Base-by-base conservation (phyloP, 164 flowering plant genomes). In the Annona cherimola region DNA sequence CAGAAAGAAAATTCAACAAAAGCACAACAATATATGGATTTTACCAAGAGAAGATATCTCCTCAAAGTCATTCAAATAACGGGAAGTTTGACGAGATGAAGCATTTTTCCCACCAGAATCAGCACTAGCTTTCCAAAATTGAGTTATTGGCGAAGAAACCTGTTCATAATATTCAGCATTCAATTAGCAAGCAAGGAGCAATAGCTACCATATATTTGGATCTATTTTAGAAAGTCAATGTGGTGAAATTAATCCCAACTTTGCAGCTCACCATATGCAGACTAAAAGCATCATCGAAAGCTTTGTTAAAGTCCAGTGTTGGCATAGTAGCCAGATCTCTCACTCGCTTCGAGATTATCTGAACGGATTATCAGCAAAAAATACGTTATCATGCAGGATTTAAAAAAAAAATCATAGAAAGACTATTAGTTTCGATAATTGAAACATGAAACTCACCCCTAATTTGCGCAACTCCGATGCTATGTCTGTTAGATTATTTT, bases 21-120 rank as follows among this genome's bases (percentile, higher is more conserved):
- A 66, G 42, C 4, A 54, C 12, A 57, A 12, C 59, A 12, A 40
- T n/a, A 43, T 42, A 4, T 5, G 46, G 42, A 42, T 42, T 20
- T 83, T 82, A 95, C 99, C 99, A 65, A 96, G 91, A 41, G 99
- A 74, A 68, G 78, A 81, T 57, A 91, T 84, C 83, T 96, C 99
- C 81, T 96, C 99, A 80, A 93, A 96, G 81, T 96, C 98, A 81
- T 79, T 90, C n/a, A 87, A 81, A 81, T 90, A 96, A 42, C 98
- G 90, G 39, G 99, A 96, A 80, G 83, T 90, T 45, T 83, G 88
- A 65, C 73, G 79, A 69, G 92, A 79, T 50, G 83, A 65, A 67
- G 74, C 45, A 71, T 71, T 75, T 4, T 81, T 80, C 39, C 74
- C 86, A 74, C 78, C 89, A 73, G 80, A 75, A 75, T 86, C 92